phyloP scores from a whole-genome alignment of 371 early-diverging fungal genomes.

The Choanephora cucurbitarum region DNA sequence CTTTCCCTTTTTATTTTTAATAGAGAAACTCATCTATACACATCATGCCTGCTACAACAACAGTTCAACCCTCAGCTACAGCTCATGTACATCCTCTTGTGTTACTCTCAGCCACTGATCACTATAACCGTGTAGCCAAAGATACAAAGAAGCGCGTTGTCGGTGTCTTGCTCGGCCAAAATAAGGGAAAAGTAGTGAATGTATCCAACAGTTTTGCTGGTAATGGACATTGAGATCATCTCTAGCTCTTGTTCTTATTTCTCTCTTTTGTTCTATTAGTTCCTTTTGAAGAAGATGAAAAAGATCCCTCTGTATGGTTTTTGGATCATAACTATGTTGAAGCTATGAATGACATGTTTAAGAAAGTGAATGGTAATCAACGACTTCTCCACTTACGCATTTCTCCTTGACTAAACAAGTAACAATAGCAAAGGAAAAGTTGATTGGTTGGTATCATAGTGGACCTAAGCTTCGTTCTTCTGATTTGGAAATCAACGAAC shows the following conservation, averaged over 20 bases:
- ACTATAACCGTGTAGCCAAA: constrained; percentile 97
- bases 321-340: constrained; percentile 99
- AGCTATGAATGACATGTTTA: constrained; percentile 99
- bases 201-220: constrained; percentile 99
- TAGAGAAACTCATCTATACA: not conserved
- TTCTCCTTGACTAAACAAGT: too few relatives aligned
- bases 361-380: constrained; percentile 94
- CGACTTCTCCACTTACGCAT: too few relatives aligned
- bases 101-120: constrained; percentile 98
- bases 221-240: too few relatives aligned
- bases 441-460: constrained; percentile 99
- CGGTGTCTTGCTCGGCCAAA: constrained; percentile 99
- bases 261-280: constrained; percentile 65
- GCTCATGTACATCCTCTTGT: constrained; percentile 99
- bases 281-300: constrained; percentile 99
- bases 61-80: constrained; percentile 40
- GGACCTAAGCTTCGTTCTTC: constrained; percentile 97
- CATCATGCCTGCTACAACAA: constrained; percentile 48
- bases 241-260: too few relatives aligned
- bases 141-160: constrained; percentile 97
- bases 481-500: constrained; percentile 98
- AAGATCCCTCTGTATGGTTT: constrained; percentile 97
- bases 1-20: constrained; percentile 2
- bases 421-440: constrained; percentile 95
- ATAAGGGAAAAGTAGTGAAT: constrained; percentile 86